Base-by-base conservation (phyloP, 2,329 filamentous ascomycete species). In the Trichoderma breve region DNA sequence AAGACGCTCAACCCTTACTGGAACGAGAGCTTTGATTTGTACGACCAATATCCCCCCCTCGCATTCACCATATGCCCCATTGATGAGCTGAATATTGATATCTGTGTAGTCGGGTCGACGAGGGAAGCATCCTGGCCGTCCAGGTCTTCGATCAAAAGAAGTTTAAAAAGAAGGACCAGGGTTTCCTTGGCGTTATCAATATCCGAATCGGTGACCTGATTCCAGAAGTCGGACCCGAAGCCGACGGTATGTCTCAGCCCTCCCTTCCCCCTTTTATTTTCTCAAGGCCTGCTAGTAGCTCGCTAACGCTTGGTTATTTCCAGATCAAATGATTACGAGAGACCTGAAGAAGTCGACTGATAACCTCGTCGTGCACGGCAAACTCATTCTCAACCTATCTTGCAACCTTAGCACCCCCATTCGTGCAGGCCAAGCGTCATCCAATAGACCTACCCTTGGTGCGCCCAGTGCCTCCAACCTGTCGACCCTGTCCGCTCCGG, bases 101-200 rank as follows among this genome's bases (percentile, higher is more conserved):
- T 63, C 61, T 67, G 43, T 77, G 72, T 80, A 98, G 96, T 86
- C 89, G 89, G 81, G 95, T 94, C 73, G 96, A 92, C 73, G 96
- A 99, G 81, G 95, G 97, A 79, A 97, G 95, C 82, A 98, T 99
- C 79, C 87, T 99, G 62, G 96, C 96, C 8, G 95, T 99, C 61
- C 96, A 99, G 81, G 97, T 99, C 70, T 99, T 99, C 81, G 96
- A 99, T 83, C 96, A 99, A 84, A 98, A 98, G 86, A 99, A 99
- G 85, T 99, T 99, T 86, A 99, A 99, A 88, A 99, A 99, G 90
- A 99, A 98, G 94, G 96, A 99, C 78, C 96, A 99, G 82, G 96
- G 96, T 9, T 99, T 99, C 80, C 87, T 99, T 7, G 96, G 96
- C 72, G 96, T 99, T 70, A 98, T 99, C 79, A 99, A 99, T 81